These are phyloP conservation scores for Pichia thaimueangensis DNA, from an alignment of 805 yeast genomes.

Conservation along the genomic window DNA sequence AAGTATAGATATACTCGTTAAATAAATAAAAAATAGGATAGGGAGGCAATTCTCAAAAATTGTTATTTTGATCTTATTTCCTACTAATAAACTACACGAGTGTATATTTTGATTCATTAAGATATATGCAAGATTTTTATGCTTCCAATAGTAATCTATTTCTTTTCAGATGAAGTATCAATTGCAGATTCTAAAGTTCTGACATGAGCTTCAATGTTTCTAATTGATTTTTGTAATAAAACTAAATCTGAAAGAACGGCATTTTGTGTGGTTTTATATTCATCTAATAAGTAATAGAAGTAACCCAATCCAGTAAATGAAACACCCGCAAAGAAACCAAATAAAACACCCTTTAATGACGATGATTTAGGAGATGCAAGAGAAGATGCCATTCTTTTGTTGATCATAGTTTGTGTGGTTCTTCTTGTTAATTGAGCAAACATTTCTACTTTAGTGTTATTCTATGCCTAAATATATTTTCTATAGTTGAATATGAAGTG, in stretches of 20 bases:
- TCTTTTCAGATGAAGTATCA: conserved; percentile 25
- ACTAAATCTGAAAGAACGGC: conserved; percentile 72
- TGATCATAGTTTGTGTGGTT: conserved; percentile 7
- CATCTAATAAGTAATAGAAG: conserved; percentile 72
- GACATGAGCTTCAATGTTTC: conserved; percentile 16
- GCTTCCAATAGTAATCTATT: conserved; percentile 18
- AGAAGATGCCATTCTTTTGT: conserved; percentile 12
- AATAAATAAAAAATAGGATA: too few species aligned
- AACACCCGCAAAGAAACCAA: conserved; percentile 77
- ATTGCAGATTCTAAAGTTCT: conserved; percentile 45
- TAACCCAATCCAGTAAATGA: conserved; percentile 68
- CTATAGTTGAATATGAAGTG: too few species aligned
- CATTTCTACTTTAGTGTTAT: conserved; percentile 14
- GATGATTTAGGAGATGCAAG: conserved; percentile 8
- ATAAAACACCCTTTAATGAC: conserved; percentile 39
- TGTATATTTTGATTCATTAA: too few species aligned
- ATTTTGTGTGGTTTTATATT: conserved; percentile 65
- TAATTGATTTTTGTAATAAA: conserved; percentile 51
- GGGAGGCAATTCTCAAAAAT: too few species aligned
- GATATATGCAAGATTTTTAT: too few species aligned
- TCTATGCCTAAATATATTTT: too few species aligned
- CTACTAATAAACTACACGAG: too few species aligned
- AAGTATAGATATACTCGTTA: too few species aligned
- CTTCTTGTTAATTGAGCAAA: conserved; percentile 16
- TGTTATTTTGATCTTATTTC: too few species aligned